Evolutionary conservation across 169 alveolate species (phyloP).

Genomic region (Plasmodium adleri): DNA sequence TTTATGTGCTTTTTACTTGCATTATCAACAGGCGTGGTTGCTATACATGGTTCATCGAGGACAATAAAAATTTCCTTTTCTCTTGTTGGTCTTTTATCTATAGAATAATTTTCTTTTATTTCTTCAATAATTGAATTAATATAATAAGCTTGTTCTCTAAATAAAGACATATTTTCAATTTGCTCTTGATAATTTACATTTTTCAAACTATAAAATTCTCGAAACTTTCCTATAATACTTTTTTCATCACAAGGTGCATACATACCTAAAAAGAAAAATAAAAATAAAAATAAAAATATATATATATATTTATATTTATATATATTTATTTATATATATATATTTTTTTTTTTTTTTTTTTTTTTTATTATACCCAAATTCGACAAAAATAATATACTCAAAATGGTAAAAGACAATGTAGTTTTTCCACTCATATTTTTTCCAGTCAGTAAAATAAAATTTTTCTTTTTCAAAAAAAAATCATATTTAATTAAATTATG

Average conservation of each 20-base stretch:
- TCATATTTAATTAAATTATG: constrained; percentile 61
- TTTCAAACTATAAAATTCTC: constrained; percentile 74
- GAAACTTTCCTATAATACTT: constrained; percentile 57
- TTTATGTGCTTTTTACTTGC: constrained; percentile 24
- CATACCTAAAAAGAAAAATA: constrained; percentile 23
- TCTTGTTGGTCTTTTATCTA: constrained; percentile 11
- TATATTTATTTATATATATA: neutral
- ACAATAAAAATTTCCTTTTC: constrained; percentile 70
- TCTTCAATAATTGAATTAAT: constrained; percentile 72
- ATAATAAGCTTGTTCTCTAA: constrained; percentile 73
- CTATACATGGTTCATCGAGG: constrained; percentile 74
- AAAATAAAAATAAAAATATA: neutral
- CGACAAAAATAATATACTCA: constrained; percentile 67
- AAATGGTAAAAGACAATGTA: constrained; percentile 58
- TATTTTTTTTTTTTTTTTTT: neutral
- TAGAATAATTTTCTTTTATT: constrained; percentile 51
- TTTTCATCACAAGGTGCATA: constrained; percentile 71
- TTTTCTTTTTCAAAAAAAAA: constrained; percentile 67
- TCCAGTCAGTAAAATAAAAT: constrained; percentile 69
- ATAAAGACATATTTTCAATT: constrained; percentile 74
- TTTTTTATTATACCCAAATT: constrained; percentile 37
- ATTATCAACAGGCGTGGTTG: constrained; percentile 74
- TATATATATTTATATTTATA: neutral
- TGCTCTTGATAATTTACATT: constrained; percentile 75
- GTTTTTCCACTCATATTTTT: constrained; percentile 77